Base-by-base conservation (phyloP, 345 rosid species). In the Sisymbrium irio region DNA sequence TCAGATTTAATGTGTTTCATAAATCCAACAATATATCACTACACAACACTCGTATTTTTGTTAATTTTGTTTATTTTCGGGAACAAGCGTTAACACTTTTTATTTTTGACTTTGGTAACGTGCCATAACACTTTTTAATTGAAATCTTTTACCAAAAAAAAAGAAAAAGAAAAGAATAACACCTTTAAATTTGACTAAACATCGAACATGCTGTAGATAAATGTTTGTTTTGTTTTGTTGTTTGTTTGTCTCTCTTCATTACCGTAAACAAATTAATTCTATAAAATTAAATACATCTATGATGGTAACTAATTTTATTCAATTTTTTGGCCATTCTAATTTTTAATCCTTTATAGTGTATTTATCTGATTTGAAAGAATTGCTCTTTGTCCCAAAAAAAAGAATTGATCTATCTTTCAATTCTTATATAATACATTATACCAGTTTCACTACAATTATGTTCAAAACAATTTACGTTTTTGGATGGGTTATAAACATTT, bases 11-110 rank as follows among this genome's bases (percentile, higher is more conserved):
- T 70, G 58, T 25, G 30, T 61, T 40, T 50, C 22, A 49, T 17
- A 39, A 40, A 45, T 72, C 55, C 76, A 72, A 62, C 35, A 9
- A 30, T n/a, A 32, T 19, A 9, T 17, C 44, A 62, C 62, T 72
- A 61, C 58, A 18, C 42, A 40, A 40, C 35, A 39, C 27, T 46
- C 27, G 51, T 19, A 2, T 51, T 45, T 46, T 35, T 12, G n/a
- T 28, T 12, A 27, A 0, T 8, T 61, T 15, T 62, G 51, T 50
- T 13, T 53, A 6, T 39, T 37, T 47, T 39, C 28, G 66, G 20
- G 15, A 18, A 28, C 59, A 69, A 49, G 51, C 39, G 61, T 47
- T 61, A 37, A 41, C 33, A 61, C 49, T 10, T 36, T 47, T 47
- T 2, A 46, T 33, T 41, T 41, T 58, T 45, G 74, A 69, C 65